Evolutionary conservation across 1,284 basidiomycete genomes (phyloP).

Genomic region (Tilletia caries): DNA sequence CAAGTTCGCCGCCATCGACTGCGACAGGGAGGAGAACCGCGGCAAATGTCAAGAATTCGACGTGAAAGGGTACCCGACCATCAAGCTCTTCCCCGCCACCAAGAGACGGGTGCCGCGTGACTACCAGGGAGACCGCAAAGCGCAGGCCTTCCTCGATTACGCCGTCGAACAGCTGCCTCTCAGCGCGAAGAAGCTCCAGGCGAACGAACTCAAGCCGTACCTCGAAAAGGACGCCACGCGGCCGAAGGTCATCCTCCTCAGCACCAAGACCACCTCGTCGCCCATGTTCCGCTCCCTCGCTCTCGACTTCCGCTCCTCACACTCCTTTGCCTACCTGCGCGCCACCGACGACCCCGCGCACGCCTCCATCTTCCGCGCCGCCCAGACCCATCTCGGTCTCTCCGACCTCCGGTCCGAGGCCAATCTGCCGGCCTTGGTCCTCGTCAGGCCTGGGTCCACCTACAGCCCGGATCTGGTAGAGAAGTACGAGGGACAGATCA

Average conservation of each 20-base stretch:
- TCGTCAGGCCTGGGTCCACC: slow-evolving; percentile 27
- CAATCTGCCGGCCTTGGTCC: slow-evolving; percentile 39
- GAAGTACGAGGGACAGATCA: slow-evolving; percentile 39
- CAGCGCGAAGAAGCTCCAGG: slow-evolving; percentile 63
- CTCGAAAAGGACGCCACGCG: slow-evolving; percentile 15
- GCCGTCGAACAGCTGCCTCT: slow-evolving; percentile 72
- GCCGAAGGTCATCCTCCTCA: slow-evolving; percentile 49
- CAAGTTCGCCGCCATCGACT: slow-evolving; percentile 84
- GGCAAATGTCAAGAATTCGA: slow-evolving; percentile 74
- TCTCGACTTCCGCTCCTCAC: slow-evolving; percentile 42
- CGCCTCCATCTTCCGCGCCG: slow-evolving; percentile 30
- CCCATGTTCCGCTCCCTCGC: slow-evolving; percentile 50
- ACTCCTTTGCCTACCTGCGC: slow-evolving; percentile 43
- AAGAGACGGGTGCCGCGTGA: slow-evolving; percentile 64
- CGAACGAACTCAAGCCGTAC: slow-evolving; percentile 57
- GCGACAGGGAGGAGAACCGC: slow-evolving; percentile 79
- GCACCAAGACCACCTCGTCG: slow-evolving; percentile 42
- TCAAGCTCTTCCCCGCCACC: slow-evolving; percentile 62
- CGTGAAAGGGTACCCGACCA: slow-evolving; percentile 87
- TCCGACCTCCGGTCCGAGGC: slow-evolving; percentile 27
- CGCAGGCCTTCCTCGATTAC: slow-evolving; percentile 72
- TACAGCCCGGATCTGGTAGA: slow-evolving; percentile 30
- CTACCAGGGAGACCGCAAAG: slow-evolving; percentile 72
- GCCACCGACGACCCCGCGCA: slow-evolving; percentile 29
- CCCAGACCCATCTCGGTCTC: slow-evolving; percentile 35